Base-by-base conservation (phyloP, 352 stramenopile genomes). In the Phytophthora vignae region DNA sequence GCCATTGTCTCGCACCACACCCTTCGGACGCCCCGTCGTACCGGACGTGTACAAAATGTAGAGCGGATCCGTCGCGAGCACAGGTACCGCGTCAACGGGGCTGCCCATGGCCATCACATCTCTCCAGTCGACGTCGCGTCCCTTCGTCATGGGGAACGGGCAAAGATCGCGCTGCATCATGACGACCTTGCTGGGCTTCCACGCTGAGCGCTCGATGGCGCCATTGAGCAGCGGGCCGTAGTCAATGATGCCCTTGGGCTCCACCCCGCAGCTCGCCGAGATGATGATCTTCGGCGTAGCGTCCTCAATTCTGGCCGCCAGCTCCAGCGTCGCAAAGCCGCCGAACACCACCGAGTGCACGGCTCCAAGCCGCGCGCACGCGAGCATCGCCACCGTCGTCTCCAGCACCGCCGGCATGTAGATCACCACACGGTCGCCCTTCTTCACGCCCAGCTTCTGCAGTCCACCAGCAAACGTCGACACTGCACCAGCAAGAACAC, bases 341-440 rank as follows among this genome's bases (percentile, higher is more conserved):
- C 90, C 92, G 64, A 98, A 98, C 19, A 98, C 92, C 1, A 98
- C 93, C 33, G 83, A 93, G 81, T 99, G 97, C 4, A 98, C 81
- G 15, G 96, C 97, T 21, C 97, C 98, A 57, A 99, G 98, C 15
- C 98, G 87, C 11, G 96, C 90, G 71, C 97, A 99, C 1, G 97
- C 97, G n/a, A 99, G 83, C 97, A 99, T 99, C 19, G 94, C 97
- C 62, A 99, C 93, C 21, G 92, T 92, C 7, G 96, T 85, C 74
- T 99, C 96, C 19, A 97, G 85, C 19, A 99, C 96, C 81, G 98
- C 99, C 6, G 98, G 97, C 97, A 99, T 98, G 81, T 99, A 99
- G 56, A 99, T 88, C 15, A 96, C 97, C 4, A 99, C 96, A n/a
- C 95, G 84, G 80, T 99, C 95, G 5, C 95, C 95, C 68, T 98